These are phyloP conservation scores for Candida tibetensis DNA, from an alignment of 805 yeast genomes.

Conservation along the genomic window DNA sequence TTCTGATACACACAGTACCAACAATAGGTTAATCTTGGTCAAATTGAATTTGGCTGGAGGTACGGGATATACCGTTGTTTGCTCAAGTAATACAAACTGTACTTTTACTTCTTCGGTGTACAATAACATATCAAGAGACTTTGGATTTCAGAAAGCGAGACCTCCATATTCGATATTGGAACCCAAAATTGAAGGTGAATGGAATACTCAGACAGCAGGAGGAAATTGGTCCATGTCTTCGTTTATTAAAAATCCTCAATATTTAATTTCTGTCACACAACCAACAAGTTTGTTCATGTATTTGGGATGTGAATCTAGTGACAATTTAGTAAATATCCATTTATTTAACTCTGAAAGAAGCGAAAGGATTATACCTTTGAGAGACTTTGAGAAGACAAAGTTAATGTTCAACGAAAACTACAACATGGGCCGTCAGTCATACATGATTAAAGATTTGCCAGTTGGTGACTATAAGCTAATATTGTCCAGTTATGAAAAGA, in stretches of 20 bases:
- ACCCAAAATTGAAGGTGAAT: constrained; percentile 33
- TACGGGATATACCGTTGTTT: constrained; percentile 26
- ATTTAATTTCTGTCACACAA: constrained; percentile 21
- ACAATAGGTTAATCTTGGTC: constrained; percentile 34
- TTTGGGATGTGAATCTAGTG: neutral
- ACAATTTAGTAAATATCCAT: constrained; percentile 35
- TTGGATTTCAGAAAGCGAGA: constrained; percentile 29
- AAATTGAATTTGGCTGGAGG: constrained; percentile 27
- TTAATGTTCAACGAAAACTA: constrained; percentile 30
- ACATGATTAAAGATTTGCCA: constrained; percentile 16
- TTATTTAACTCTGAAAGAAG: constrained; percentile 38
- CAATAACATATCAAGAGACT: constrained; percentile 26
- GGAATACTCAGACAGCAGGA: constrained; percentile 48
- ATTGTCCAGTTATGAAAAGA: constrained; percentile 44
- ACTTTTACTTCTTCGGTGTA: constrained; percentile 26
- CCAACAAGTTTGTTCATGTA: constrained; percentile 6
- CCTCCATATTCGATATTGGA: constrained; percentile 16
- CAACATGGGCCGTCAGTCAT: constrained; percentile 33
- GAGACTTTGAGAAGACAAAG: constrained; percentile 20
- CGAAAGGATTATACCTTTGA: constrained; percentile 19
- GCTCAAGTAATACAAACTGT: constrained; percentile 13
- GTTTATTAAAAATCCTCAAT: constrained; percentile 58
- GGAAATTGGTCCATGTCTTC: constrained; percentile 52
- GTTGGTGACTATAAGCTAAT: constrained; percentile 45
- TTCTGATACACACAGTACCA: constrained; percentile 27